These are phyloP conservation scores for Pythium rishiriense DNA, from an alignment of 352 stramenopile species.

Conservation along the genomic window DNA sequence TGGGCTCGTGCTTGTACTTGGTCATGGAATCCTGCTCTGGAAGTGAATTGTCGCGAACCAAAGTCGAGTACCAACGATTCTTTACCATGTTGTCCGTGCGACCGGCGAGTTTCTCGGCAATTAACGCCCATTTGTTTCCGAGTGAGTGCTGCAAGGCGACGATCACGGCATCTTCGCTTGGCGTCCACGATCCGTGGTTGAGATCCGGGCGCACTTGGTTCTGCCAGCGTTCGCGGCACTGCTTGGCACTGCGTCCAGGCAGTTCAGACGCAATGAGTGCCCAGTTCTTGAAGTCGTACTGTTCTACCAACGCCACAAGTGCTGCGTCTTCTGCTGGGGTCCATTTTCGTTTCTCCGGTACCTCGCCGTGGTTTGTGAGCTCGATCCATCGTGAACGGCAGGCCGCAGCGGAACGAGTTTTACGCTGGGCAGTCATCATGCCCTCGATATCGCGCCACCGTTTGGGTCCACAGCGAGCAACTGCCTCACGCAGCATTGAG, in stretches of 20 bases:
- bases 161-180: slow-evolving; percentile 28
- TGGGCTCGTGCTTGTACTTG: neutral
- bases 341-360: slow-evolving; percentile 38
- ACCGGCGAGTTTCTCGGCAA: slow-evolving; percentile 40
- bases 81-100: slow-evolving; percentile 64
- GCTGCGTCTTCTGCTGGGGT: slow-evolving; percentile 42
- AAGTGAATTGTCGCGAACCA: neutral
- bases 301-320: slow-evolving; percentile 38
- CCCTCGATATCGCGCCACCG: slow-evolving; percentile 11
- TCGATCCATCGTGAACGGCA: slow-evolving; percentile 43
- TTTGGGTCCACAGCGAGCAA: slow-evolving; percentile 11
- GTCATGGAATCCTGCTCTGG: neutral
- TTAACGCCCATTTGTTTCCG: slow-evolving; percentile 58
- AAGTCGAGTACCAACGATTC: slow-evolving; percentile 51
- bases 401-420: slow-evolving; percentile 7
- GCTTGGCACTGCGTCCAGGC: slow-evolving; percentile 61
- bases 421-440: slow-evolving; percentile 17
- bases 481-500: slow-evolving; percentile 8
- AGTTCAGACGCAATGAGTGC: slow-evolving; percentile 56
- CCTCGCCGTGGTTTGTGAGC: slow-evolving; percentile 35
- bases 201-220: slow-evolving; percentile 29
- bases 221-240: slow-evolving; percentile 63
- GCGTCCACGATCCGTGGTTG: slow-evolving; percentile 28
- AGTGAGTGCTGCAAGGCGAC: slow-evolving; percentile 22
- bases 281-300: slow-evolving; percentile 54